These are phyloP conservation scores for Xerocomellus amylosporus DNA, from an alignment of 768 basidiomycete genomes.

Conservation along the genomic window DNA sequence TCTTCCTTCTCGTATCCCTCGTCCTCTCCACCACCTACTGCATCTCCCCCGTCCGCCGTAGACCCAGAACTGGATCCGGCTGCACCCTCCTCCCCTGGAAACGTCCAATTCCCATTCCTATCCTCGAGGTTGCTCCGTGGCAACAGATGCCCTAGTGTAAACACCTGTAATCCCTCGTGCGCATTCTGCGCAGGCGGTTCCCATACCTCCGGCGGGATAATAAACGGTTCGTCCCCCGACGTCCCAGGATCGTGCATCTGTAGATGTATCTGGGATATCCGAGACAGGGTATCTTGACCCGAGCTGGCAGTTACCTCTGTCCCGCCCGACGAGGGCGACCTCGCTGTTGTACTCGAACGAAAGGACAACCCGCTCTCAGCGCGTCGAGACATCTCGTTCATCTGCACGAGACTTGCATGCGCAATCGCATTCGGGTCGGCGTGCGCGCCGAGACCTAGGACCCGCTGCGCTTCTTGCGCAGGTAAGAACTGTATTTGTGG, in stretches of 20 bases:
- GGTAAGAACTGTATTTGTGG: constrained; percentile 47
- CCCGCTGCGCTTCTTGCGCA: constrained; percentile 52
- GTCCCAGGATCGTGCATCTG: constrained; percentile 35
- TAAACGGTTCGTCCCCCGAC: constrained; percentile 30
- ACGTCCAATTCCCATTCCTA: constrained; percentile 59
- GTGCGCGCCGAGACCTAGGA: constrained; percentile 41
- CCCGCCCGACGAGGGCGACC: constrained; percentile 20
- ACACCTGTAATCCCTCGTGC: constrained; percentile 74
- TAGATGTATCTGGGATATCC: constrained; percentile 49
- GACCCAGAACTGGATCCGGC: constrained; percentile 9
- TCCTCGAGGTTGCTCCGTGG: constrained; percentile 53
- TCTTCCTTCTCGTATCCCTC: constrained; percentile 27
- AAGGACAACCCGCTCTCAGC: constrained; percentile 41
- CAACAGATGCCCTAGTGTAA: constrained; percentile 75
- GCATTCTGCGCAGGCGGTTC: constrained; percentile 27
- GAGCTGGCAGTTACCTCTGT: constrained; percentile 11
- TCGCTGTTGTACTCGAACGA: constrained; percentile 22
- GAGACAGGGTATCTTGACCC: constrained; percentile 47
- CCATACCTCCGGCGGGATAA: constrained; percentile 26
- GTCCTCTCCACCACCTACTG: constrained; percentile 20
- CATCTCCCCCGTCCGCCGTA: constrained; percentile 20
- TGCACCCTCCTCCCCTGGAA: constrained; percentile 36
- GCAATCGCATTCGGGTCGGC: constrained; percentile 55
- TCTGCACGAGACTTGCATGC: constrained; percentile 66
- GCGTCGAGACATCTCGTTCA: constrained; percentile 74